phyloP scores from a whole-genome alignment of 306 rosid species.

The Dalbergia oliveri region DNA sequence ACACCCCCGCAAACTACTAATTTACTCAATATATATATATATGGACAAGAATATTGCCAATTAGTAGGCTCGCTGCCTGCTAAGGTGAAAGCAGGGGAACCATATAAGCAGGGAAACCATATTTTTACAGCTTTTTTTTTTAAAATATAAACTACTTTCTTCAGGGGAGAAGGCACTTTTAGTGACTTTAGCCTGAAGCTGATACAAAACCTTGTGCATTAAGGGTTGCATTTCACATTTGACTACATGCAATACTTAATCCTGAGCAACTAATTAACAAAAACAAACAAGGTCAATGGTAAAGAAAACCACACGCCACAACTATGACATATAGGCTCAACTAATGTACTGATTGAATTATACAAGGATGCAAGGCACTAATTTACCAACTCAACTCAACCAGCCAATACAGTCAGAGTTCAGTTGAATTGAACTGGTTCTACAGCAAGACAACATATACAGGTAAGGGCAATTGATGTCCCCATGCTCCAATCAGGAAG shows the following conservation, averaged over 20 bases:
- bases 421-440: neutral
- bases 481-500: neutral
- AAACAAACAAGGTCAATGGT: too few species aligned
- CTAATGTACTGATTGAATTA: too few species aligned
- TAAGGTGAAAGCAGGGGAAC: neutral
- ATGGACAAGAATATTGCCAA: neutral
- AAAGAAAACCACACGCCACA: too few species aligned
- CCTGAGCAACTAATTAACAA: too few species aligned
- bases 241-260: neutral
- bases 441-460: neutral
- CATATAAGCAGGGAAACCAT: neutral
- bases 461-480: neutral
- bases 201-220: neutral
- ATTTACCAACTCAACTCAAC: neutral
- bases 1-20: neutral
- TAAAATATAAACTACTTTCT: neutral
- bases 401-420: neutral
- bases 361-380: neutral
- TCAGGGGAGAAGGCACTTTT: neutral
- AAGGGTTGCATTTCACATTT: neutral
- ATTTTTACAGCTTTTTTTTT: neutral
- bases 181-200: neutral
- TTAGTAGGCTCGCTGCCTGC: neutral
- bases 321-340: too few species aligned
- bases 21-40: neutral